Conservation (phyloP, 208 protist genomes). For the Trypanosoma scelopori region DNA sequence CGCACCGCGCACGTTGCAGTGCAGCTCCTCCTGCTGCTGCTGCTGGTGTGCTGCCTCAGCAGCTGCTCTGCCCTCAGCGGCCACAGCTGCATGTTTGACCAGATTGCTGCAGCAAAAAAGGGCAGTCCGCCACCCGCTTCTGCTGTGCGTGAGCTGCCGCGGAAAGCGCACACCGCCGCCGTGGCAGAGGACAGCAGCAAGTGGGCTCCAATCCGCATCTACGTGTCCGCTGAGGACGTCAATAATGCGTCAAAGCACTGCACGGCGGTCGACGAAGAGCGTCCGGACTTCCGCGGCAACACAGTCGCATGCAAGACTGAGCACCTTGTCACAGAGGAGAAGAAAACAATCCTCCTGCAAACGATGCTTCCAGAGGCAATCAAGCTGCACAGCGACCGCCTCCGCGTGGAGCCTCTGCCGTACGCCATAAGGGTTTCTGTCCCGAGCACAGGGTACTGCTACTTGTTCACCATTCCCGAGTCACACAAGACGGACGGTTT, state of each 20-base stretch:
- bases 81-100: not conserved
- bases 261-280: slow-evolving; percentile 18
- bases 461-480: slow-evolving; percentile 18
- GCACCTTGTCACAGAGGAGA: slow-evolving; percentile 38
- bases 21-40: too few relatives aligned
- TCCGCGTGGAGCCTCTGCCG: not conserved
- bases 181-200: not conserved
- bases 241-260: slow-evolving; percentile 38
- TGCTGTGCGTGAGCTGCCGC: slow-evolving; percentile 38
- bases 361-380: slow-evolving; percentile 42
- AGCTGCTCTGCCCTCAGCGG: too few relatives aligned
- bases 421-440: not conserved
- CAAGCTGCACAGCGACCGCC: slow-evolving; percentile 45
- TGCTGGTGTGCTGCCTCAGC: too few relatives aligned
- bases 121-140: not conserved
- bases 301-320: slow-evolving; percentile 18
- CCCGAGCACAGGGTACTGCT: slow-evolving; percentile 2
- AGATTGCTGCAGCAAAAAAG: not conserved
- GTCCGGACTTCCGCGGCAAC: slow-evolving; percentile 20
- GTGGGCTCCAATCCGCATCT: slow-evolving; percentile 47
- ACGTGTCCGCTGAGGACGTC: slow-evolving; percentile 33
- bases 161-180: not conserved
- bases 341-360: slow-evolving; percentile 26
- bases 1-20: too few relatives aligned
- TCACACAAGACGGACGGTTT: slow-evolving; percentile 12